Conservation (phyloP, 2,329 filamentous ascomycete genomes). For the Aspergillus transmontanensis region DNA sequence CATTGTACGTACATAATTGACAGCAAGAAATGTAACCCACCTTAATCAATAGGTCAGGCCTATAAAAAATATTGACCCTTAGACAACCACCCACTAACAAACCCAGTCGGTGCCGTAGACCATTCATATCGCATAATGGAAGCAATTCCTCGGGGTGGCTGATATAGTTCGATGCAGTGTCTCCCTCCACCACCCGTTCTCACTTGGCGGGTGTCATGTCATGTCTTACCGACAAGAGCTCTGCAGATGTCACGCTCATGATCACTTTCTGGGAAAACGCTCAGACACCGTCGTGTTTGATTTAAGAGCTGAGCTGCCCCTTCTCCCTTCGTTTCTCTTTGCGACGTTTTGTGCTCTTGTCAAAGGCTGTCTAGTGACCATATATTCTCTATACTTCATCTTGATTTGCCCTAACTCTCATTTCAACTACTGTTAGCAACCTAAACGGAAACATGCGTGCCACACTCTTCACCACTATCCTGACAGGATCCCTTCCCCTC, state of each 20-base stretch:
- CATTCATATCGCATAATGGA: not conserved
- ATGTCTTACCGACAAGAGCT: not conserved
- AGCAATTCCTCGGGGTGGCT: not conserved
- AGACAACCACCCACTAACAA: not conserved
- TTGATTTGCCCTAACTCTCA: not conserved
- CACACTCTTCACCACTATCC: not conserved
- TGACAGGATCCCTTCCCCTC: not conserved
- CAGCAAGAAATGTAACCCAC: too few relatives aligned
- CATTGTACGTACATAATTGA: not conserved
- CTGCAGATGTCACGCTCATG: not conserved
- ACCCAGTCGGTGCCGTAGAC: not conserved
- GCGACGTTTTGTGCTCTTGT: not conserved
- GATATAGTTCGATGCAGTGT: not conserved
- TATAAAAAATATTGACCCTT: too few relatives aligned
- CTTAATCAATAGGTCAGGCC: too few relatives aligned
- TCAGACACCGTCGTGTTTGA: not conserved
- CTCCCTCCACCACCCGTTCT: not conserved
- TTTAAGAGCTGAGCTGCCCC: not conserved
- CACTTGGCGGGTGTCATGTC: not conserved
- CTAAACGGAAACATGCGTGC: not conserved
- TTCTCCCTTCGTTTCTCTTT: not conserved
- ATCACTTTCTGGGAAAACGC: not conserved
- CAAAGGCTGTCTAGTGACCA: not conserved
- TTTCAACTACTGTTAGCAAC: not conserved
- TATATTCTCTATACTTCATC: not conserved